Base-by-base conservation (phyloP, 75 land plant species). In the Azolla pinnata region DNA sequence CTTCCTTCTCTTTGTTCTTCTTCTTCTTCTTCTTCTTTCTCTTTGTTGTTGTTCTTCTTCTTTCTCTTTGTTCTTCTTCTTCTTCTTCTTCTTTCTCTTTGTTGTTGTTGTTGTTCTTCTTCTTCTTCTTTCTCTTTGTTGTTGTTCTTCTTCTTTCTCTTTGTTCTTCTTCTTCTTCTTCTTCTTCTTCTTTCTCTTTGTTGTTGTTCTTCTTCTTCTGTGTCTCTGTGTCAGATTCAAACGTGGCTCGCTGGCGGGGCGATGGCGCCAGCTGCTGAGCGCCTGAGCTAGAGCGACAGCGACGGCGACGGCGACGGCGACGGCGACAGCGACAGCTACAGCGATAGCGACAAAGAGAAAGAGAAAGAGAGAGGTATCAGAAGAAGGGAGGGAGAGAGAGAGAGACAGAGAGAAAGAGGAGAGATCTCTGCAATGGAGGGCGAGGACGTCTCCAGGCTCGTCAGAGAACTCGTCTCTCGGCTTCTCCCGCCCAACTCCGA, bases 391-490 rank as follows among this genome's bases (percentile, higher is more conserved):
- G 19, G 50, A 47, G 50, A 47, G 50, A 47, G 50, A 47, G 50
- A 47, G 50, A 47, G 50, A 18, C 20, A 47, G 18, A 47, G 50
- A 47, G 18, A 47, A 20, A 47, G 50, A 47, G 42, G 42, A 38
- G 42, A 38, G 42, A 38, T 46, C 49, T 46, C 49, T 14, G 49
- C 49, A 52, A 52, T 52, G 63, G 77, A 49, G 35, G 65, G 67
- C 0, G 67, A 67, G 27, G 65, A 61, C 47, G 59, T 79, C 29
- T 29, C 71, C 47, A 78, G 77, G 67, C 87, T 95, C 28, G 70
- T 95, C 44, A 71, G 60, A 66, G 97, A 95, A 62, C 82, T 95
- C 14, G 91, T 90, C 14, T 59, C 27, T 55, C 84, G 99, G 2
- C 56, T 93, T 29, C 62, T 67, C 58, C 72, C 77, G 16, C 34